These are phyloP conservation scores for Linum usitatissimum DNA, from an alignment of 345 rosid species.

Conservation along the genomic window DNA sequence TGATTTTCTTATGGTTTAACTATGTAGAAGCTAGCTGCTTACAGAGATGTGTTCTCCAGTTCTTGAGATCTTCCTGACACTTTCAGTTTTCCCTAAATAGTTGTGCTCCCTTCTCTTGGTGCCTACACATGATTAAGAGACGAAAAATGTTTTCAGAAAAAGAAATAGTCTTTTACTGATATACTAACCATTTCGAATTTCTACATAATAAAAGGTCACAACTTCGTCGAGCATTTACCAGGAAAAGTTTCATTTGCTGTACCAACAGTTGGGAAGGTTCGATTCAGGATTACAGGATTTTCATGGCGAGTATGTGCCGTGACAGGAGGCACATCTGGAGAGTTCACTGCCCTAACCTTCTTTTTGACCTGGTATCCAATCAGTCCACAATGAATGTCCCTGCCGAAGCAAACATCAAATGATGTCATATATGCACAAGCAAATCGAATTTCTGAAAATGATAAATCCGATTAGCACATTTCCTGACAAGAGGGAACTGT, in stretches of 20 bases:
- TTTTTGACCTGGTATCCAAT: slow-evolving; percentile 59
- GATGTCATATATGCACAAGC: slow-evolving; percentile 4
- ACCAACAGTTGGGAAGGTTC: slow-evolving; percentile 14
- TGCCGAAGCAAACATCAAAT: slow-evolving; percentile 25
- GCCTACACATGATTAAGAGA: background rate
- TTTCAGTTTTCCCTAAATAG: background rate
- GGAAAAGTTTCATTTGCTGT: slow-evolving; percentile 20
- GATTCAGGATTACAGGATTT: slow-evolving; percentile 23
- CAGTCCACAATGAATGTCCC: slow-evolving; percentile 68
- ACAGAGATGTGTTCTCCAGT: background rate
- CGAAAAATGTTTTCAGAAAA: too few species aligned
- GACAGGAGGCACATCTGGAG: slow-evolving; percentile 18
- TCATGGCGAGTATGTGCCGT: slow-evolving; percentile 15
- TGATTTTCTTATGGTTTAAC: background rate
- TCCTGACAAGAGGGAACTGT: background rate
- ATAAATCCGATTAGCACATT: background rate
- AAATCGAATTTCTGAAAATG: background rate
- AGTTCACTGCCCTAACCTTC: slow-evolving; percentile 28
- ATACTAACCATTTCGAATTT: background rate
- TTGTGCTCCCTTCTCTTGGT: background rate
- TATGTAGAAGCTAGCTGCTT: background rate
- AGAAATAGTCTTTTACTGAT: background rate
- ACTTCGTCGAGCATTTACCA: background rate
- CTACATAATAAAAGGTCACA: background rate
- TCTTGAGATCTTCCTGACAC: background rate